Evolutionary conservation across 805 yeast species (phyloP).

Genomic region (Candida yuanshanica): DNA sequence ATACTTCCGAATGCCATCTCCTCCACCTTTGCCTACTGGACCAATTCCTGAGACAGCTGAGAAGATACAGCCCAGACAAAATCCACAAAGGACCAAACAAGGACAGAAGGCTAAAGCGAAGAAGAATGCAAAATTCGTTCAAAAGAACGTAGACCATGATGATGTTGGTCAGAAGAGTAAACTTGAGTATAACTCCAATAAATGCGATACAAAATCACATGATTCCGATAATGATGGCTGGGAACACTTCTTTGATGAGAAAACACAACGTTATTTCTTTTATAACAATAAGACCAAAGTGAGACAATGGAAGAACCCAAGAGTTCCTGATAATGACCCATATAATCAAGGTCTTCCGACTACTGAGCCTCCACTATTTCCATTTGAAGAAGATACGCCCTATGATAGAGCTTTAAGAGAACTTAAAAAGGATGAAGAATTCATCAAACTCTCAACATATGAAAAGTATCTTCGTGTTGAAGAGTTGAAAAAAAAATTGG

Average conservation of each 20-base stretch:
- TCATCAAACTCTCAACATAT: slow-evolving; percentile 6
- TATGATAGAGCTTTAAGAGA: not conserved
- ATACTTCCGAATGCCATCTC: not conserved
- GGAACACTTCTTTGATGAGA: slow-evolving; percentile 9
- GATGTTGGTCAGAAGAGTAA: not conserved
- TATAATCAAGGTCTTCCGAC: slow-evolving; percentile 8
- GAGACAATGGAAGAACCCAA: slow-evolving; percentile 13
- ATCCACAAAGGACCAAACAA: too few relatives aligned
- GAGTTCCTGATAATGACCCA: slow-evolving; percentile 6
- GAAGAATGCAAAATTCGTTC: too few relatives aligned
- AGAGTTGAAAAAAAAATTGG: slow-evolving; percentile 2
- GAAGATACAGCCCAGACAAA: too few relatives aligned
- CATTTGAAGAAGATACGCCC: slow-evolving; percentile 3
- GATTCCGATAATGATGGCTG: slow-evolving; percentile 10
- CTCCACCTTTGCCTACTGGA: not conserved
- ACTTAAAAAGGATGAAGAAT: slow-evolving; percentile 7
- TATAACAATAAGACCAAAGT: slow-evolving; percentile 5
- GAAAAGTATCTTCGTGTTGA: slow-evolving; percentile 10
- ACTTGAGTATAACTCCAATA: too few relatives aligned
- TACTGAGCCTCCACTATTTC: slow-evolving; percentile 9
- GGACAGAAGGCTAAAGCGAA: too few relatives aligned
- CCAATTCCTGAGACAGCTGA: too few relatives aligned
- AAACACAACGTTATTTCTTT: slow-evolving; percentile 7
- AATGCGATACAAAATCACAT: not conserved
- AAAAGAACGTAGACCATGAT: not conserved